Base-by-base conservation (phyloP, 441 rosid genomes). In the Syzygium syzygioides region DNA sequence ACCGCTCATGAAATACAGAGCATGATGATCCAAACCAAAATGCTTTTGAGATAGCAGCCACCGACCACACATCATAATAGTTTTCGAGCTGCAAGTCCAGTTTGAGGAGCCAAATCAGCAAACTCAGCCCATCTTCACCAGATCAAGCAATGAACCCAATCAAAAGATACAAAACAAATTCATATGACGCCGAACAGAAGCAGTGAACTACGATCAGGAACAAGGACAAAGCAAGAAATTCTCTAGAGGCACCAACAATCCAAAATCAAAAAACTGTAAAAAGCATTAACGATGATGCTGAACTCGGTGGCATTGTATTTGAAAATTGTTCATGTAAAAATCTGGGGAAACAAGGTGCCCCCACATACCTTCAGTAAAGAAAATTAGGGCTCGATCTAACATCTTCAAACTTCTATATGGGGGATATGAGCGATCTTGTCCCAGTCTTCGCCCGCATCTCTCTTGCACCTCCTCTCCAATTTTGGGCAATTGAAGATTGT, bases 401-500 rank as follows among this genome's bases (percentile, higher is more conserved):
- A 5, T 41, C 5, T 1, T 45, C 6, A 1, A 7, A 45, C 0
- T 3, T 14, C 0, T 7, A 32, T 17, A 45, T 17, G 0, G 3
- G 25, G 41, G 45, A 66, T 32, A 32, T 32, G 79, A 32, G 79
- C 25, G 3, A 66, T 66, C 79, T 66, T 66, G 45, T 32, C 0
- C 79, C 45, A 18, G 79, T 66, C 45, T 14, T 66, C 7, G 14
- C 79, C 45, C 18, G 3, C 79, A 17, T 66, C 0, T 66, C 45
- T 66, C 18, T 32, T 2, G 25, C 25, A 66, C 3, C 45, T 66
- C 79, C 19, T 0, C 79, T 8, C 4, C 79, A 66, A 66, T 32
- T 18, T 2, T 18, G 7, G 2, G 14, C 45, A 66, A 1, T 0
- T 0, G 1, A 0, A 0, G 25, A 66, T 32, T 0, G 0, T 0